These are phyloP conservation scores for Themeda triandra DNA, from an alignment of 176 grass and related monocot species.

Conservation along the genomic window DNA sequence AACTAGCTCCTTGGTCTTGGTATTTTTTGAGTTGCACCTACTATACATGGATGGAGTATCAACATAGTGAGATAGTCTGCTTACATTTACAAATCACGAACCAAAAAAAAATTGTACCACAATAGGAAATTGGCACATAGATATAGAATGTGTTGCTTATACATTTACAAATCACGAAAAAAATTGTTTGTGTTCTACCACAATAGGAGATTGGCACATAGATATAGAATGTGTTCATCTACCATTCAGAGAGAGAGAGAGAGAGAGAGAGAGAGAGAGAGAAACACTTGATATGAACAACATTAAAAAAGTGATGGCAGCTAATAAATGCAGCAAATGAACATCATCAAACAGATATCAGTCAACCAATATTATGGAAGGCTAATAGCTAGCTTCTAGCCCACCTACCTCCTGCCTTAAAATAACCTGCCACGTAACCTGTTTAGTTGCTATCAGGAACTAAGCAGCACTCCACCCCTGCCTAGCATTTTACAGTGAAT, in stretches of 20 bases:
- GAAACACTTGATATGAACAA: background rate
- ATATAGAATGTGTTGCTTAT: background rate
- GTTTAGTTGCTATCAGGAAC: background rate
- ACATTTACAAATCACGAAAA: background rate
- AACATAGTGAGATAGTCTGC: background rate
- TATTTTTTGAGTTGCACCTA: no score
- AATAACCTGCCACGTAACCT: background rate
- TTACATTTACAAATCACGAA: background rate
- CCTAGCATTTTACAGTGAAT: background rate
- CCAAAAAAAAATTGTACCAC: background rate
- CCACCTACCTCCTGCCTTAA: background rate
- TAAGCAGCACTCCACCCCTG: background rate
- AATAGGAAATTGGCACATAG: background rate
- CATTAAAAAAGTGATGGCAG: background rate
- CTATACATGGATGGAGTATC: background rate
- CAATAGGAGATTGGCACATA: background rate
- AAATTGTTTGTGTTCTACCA: background rate
- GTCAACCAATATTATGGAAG: background rate
- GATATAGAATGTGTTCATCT: background rate
- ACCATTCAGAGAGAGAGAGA: background rate
- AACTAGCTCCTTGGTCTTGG: no score
- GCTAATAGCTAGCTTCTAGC: background rate
- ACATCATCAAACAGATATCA: background rate
- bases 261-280: background rate
- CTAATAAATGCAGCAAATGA: slow-evolving; percentile 5